phyloP scores from a whole-genome alignment of 2,329 filamentous ascomycete genomes.

The Calcarisporium arbuscula region DNA sequence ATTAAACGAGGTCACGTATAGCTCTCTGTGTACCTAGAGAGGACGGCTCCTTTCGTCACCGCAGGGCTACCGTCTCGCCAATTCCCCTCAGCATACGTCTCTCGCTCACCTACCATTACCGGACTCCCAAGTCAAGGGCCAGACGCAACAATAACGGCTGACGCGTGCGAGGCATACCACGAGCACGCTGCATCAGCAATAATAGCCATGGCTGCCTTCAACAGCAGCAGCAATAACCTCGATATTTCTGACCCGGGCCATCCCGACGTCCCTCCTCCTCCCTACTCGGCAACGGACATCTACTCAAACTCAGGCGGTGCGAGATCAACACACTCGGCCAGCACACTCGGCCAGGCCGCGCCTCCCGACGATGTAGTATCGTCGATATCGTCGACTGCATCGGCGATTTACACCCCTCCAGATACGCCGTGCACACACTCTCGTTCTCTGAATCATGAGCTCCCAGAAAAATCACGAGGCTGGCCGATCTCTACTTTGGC shows the following conservation, averaged over 20 bases:
- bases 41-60: no score
- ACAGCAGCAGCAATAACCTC: conserved; percentile 12
- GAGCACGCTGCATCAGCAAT: conserved; percentile 4
- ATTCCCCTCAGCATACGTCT: no score
- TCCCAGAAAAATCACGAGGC: no score
- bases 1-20: no score
- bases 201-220: conserved; percentile 3
- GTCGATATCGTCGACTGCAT: conserved; percentile 35
- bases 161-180: no score
- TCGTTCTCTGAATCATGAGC: conserved; percentile 11
- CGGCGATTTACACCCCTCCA: conserved; percentile 46
- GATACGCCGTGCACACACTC: conserved; percentile 34
- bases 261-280: conserved; percentile 40
- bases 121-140: no score
- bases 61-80: no score
- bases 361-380: conserved; percentile 32
- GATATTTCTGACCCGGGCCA: conserved; percentile 8
- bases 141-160: no score
- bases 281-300: conserved; percentile 52
- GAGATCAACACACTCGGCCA: no score
- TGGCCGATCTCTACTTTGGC: conserved; percentile 37
- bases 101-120: no score
- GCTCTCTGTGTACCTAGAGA: no score
- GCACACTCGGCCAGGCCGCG: no score
- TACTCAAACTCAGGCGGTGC: conserved; percentile 35